phyloP scores from a whole-genome alignment of 1,139 yeast species.

The Petasospora rhodanensis region DNA sequence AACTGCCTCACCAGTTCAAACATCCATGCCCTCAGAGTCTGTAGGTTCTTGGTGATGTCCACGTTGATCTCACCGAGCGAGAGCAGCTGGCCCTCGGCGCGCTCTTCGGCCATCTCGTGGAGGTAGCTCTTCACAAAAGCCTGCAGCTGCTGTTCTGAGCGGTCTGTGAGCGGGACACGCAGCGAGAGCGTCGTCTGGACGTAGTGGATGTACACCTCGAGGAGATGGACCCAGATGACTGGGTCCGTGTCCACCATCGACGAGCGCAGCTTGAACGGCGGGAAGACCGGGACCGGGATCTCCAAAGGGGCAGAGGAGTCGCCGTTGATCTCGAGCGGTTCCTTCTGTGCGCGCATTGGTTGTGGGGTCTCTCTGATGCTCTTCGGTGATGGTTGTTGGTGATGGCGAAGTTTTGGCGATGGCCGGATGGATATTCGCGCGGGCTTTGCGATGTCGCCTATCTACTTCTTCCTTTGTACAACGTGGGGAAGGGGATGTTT shows the following conservation, averaged over 20 bases:
- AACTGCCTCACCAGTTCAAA: conserved; percentile 47
- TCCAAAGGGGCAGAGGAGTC: conserved; percentile 15
- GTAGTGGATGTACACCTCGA: conserved; percentile 57
- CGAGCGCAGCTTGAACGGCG: conserved; percentile 69
- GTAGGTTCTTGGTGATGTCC: conserved; percentile 53
- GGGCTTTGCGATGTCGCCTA: too few relatives aligned
- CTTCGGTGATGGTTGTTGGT: too few relatives aligned
- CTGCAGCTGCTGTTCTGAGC: conserved; percentile 56
- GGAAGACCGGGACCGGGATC: conserved; percentile 64
- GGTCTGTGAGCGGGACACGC: conserved; percentile 37
- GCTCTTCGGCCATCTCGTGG: conserved; percentile 56
- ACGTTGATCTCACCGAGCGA: conserved; percentile 69
- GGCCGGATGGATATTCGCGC: too few relatives aligned
- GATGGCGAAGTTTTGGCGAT: too few relatives aligned
- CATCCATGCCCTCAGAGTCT: conserved; percentile 43
- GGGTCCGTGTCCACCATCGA: conserved; percentile 77
- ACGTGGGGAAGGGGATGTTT: too few relatives aligned
- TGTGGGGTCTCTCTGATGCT: too few relatives aligned
- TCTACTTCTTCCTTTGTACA: too few relatives aligned
- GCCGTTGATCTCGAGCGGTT: conserved; percentile 1
- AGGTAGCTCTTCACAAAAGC: conserved; percentile 53
- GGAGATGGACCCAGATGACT: conserved; percentile 70
- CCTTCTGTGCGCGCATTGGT: too few relatives aligned
- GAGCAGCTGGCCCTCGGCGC: conserved; percentile 51
- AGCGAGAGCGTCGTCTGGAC: conserved; percentile 32